A percentile compares a stretch with the other conserved stretches of the same genome.
phyloP scores from a whole-genome alignment of 2,329 filamentous ascomycete species.

The Trichothecium sympodiale region DNA sequence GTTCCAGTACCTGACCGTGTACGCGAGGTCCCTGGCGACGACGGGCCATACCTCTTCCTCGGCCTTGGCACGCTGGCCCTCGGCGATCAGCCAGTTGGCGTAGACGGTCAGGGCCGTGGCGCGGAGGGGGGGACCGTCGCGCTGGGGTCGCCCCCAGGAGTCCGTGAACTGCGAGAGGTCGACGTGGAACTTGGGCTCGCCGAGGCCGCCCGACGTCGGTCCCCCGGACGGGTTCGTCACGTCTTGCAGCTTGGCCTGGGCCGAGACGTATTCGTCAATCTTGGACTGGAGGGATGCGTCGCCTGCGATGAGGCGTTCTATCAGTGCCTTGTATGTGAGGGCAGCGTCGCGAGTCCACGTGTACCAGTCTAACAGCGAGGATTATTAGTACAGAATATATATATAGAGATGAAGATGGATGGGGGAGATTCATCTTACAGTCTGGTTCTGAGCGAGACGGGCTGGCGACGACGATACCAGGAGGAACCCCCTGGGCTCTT shows the following conservation, averaged over 20 bases:
- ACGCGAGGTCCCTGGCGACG: conserved; percentile 63
- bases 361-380: conserved; percentile 51
- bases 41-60: conserved; percentile 57
- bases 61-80: conserved; percentile 50
- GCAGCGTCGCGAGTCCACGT: conserved; percentile 71
- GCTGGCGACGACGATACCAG: conserved; percentile 45
- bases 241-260: conserved; percentile 56
- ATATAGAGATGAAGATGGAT: background rate
- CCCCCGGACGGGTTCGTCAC: conserved; percentile 59
- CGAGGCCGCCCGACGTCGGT: conserved; percentile 43
- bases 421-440: conserved; percentile 29
- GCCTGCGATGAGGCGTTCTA: conserved; percentile 51
- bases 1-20: conserved; percentile 65
- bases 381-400: too few species aligned
- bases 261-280: conserved; percentile 57
- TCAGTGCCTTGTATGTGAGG: conserved; percentile 55
- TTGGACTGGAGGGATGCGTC: conserved; percentile 49
- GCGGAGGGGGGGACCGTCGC: conserved; percentile 67
- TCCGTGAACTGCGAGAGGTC: conserved; percentile 54
- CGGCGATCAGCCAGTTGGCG: conserved; percentile 57
- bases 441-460: conserved; percentile 42
- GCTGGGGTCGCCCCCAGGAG: conserved; percentile 44
- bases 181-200: conserved; percentile 63
- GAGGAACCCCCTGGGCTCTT: conserved; percentile 31
- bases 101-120: conserved; percentile 65